Base-by-base conservation (phyloP, 192 early-diverging fungal genomes). In the Backusella australiensis region DNA sequence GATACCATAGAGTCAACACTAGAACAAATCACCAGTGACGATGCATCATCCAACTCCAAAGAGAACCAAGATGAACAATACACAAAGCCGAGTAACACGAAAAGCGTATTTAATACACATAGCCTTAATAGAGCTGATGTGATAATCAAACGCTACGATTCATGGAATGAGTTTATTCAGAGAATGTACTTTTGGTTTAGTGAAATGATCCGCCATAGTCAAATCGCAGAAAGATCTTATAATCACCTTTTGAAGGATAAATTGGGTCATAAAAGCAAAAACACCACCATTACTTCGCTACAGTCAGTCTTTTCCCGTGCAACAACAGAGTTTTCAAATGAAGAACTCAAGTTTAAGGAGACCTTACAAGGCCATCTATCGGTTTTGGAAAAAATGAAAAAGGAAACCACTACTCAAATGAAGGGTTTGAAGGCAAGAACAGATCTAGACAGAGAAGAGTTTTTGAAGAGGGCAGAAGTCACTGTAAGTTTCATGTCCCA, bases 351-450 rank as follows among this genome's bases (percentile, higher is more conserved):
- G 38, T 39, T 23, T 35, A 69, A 69, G 8, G 68, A 69, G 35
- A 42, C 35, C 21, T 69, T 69, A 68, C 77, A 81, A 65, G 76
- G 71, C 19, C 70, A 82, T 35, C 69, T 83, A 34, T 78, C 72
- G 32, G 77, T 75, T 32, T 15, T 86, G 35, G 65, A 75, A 6
- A 59, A 79, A 39, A 29, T 86, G 17, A 84, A 82, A 68, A 80
- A 85, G 74, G 77, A 86, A 42, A 83, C 80, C 70, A 86, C 83
- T 53, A 82, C 74, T 69, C 74, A 72, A 70, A 77, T 83, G 46
- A 77, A 77, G 65, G 78, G 70, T 8, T 70, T 86, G 35, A 78
- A 78, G 53, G 59, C 75, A 19, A 81, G 83, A 21, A 39, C 77
- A 23, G 71, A 69, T 41, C 41, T 86, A 14, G 73, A 78, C 67